Evolutionary conservation across 352 stramenopile species (phyloP), one percentile per base, ranked within the genome.

Genomic region (Phytophthora vignae): DNA sequence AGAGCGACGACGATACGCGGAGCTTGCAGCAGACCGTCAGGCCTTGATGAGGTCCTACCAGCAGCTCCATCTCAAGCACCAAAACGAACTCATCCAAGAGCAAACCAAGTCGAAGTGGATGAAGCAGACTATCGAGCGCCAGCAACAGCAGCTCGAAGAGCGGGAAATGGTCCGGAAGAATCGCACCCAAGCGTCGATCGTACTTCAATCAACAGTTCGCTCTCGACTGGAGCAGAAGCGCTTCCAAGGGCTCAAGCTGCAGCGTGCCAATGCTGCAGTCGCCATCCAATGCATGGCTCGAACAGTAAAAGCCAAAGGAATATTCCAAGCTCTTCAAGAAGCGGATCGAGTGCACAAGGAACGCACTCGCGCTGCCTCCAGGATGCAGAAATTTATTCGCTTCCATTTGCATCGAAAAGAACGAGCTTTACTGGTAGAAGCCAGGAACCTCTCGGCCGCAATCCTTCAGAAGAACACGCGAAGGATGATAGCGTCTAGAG

Each of bases 121-220:
- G 15, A 62, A 83, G 4, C 60, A 88, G 15, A 85, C 82, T 0
- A 74, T 91, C 27, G 65, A 61, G 10, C 56, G 60, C 6, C 83
- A 92, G 53, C 79, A 88, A 6, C 66, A 76, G 19, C 14, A 77
- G 10, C 78, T 87, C 0, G 60, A 70, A n/a, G 74, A 82, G 9
- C 81, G 86, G 5, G 78, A 85, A 8, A 36, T 17, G 0, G 59
- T 68, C 4, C 79, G 83, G 4, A 40, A 71, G 22, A 69, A 71
- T n/a, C 77, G 82, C 1, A 62, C 84, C 14, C 65, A 79, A 21
- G 86, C 86, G 0, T 94, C 86, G 0, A 86, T 90, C 22, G 69
- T 90, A 0, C 60, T 94, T 15, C 86, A 94, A 53, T 90, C 81
- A 15, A 87, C 73, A 53, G 65, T 91, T 15, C 77, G 84, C 1